Base-by-base conservation (phyloP, 169 alveolate genomes). In the Blepharisma undulans region DNA sequence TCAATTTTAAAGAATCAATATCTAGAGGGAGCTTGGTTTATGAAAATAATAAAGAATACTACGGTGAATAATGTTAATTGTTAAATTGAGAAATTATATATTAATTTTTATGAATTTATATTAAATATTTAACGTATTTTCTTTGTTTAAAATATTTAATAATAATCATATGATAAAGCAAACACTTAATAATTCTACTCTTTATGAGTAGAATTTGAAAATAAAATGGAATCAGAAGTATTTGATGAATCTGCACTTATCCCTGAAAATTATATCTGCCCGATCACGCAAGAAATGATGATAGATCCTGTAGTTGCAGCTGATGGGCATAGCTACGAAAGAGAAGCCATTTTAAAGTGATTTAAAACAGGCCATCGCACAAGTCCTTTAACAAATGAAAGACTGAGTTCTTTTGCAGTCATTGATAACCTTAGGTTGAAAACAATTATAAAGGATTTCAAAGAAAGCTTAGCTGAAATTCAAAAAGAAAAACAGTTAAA, bases 261-360 rank as follows among this genome's bases (percentile, higher is more conserved):
- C 89, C 22, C 88, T 27, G 27, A 60, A 0, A n/a, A 90, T 22
- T 80, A 86, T 72, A 33, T 88, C 27, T 93, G 96, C 76, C 96
- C 96, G 4, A 93, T 93, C 33, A 84, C 91, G 61, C 79, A 90
- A 72, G 92, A 92, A 30, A 32, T 93, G 25, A 90, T 93, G 93
- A 60, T 59, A 16, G 95, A 93, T 27, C 96, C 96, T 2, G 95
- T 92, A 2, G 77, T 84, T 27, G 79, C 94, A 16, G 88, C 93
- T 59, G 91, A 92, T 80, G 96, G 96, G 16, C 92, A 88, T 72
- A 85, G 91, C 77, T 93, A 86, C 86, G 96, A 93, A 86, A 93
- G 84, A 78, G 59, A 90, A 71, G 92, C 92, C 59, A 92, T 93
- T 74, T 60, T 66, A 61, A 82, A 90, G 1, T 93, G 95, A 93